Evolutionary conservation across 192 early-diverging fungal species (phyloP).

Genomic region (Coemansia sp.): DNA sequence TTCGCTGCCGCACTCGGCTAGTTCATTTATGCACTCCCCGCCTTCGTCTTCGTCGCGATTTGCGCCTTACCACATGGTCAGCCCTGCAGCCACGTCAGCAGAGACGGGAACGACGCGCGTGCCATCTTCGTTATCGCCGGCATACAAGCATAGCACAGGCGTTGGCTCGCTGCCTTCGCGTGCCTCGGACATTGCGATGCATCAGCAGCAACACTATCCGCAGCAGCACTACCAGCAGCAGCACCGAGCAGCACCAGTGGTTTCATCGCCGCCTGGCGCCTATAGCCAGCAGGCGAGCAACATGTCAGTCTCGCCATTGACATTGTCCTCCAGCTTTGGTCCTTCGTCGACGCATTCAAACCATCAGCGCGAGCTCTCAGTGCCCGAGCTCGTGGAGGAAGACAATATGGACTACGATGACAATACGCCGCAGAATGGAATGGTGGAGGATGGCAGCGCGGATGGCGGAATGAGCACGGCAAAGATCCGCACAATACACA

Average conservation of each 20-base stretch:
- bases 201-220: not conserved
- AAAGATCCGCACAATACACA: conserved; percentile 81
- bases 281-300: conserved; percentile 11
- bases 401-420: conserved; percentile 36
- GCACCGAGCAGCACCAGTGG: not conserved
- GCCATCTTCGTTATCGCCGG: not conserved
- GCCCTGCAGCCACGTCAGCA: conserved; percentile 8
- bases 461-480: conserved; percentile 55
- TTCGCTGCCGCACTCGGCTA: conserved; percentile 21
- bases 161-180: conserved; percentile 2
- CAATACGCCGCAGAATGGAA: conserved; percentile 9
- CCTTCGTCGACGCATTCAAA: not conserved
- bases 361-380: conserved; percentile 23
- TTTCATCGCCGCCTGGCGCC: not conserved
- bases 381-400: conserved; percentile 32
- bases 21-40: conserved; percentile 50
- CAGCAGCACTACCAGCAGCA: conserved; percentile 5
- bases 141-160: not conserved
- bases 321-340: not conserved
- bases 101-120: conserved; percentile 4
- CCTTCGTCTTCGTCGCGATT: conserved; percentile 39
- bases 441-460: conserved; percentile 7
- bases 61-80: conserved; percentile 46
- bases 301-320: conserved; percentile 13
- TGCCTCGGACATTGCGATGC: not conserved